Evolutionary conservation across 2,329 filamentous ascomycete genomes (phyloP), one percentile per base, ranked within the genome.

Genomic region (Fusarium dlaminii): DNA sequence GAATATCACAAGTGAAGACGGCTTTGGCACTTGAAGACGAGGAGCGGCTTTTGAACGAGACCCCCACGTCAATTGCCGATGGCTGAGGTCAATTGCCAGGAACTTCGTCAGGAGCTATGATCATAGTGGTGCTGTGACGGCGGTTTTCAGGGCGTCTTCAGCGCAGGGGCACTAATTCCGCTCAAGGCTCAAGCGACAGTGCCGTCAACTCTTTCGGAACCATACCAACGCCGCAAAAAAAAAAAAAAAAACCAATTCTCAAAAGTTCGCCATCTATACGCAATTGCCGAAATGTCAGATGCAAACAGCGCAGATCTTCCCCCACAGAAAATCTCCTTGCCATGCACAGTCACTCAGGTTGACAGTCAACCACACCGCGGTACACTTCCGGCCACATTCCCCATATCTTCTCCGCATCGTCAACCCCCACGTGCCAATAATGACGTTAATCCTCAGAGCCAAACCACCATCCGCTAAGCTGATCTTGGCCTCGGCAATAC

Each of bases 121-220:
- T 7, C 18, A 18, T 15, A 40, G 24, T 24, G 24, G 27, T 22
- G 24, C 1, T 29, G 20, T n/a, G 17, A 52, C n/a, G n/a, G 8
- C 3, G 9, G n/a, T 8, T 27, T 34, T 24, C 1, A 24, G 12
- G 30, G n/a, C 22, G 4, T 14, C n/a, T 39, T n/a, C 24, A 30
- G 34, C 4, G 11, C 1, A 18, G 24, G 9, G 20, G 20, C 24
- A 8, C 34, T 29, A 29, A 55, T n/a, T 55, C 34, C 51, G 34
- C 51, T 8, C 6, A 5, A 20, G 8, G 34, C 51, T 8, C 6
- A 5, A 20, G 8, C 12, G 8, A 8, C 22, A 18, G 15, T 14
- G 8, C 29, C n/a, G n/a, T n/a, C n/a, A n/a, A n/a, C n/a, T 7
- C 10, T 17, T 0, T 12, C 7, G 0, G 0, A 17, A 14, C 0